Evolutionary conservation across 139 green algal species (phyloP), one percentile per base, ranked within the genome.

Genomic region (Desmodesmus armatus): DNA sequence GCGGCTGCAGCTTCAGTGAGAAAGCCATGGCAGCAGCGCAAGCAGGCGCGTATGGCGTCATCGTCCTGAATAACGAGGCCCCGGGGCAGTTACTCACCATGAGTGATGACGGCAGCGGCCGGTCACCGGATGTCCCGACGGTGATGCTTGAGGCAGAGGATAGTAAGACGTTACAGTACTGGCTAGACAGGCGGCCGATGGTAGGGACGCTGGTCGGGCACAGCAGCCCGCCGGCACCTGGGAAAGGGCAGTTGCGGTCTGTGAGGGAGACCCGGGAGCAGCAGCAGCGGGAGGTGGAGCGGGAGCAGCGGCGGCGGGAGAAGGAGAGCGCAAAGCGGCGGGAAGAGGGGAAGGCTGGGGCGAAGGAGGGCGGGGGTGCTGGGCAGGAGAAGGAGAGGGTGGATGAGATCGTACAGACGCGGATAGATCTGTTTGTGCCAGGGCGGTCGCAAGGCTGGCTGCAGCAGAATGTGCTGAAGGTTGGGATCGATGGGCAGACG

Each of bases 1-100:
- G 93, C 53, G 15, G 75, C 31, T 96, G 93, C 91, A 86, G 79
- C 40, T 96, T 96, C 75, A 23, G 93, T 2, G 55, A 89, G 6
- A 96, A 96, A 74, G 89, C 49, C 25, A 65, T 90, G 69, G 9
- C 49, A 31, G 49, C 75, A 35, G 43, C 89, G 41, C 35, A 19
- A 5, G 89, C 81, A 29, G 92, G 91, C 0, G 91, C 89, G 3
- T 62, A 87, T 3, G 87, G 74, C 0, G 71, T 88, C 39, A 33
- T 95, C 6, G 89, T 94, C 60, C n/a, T 93, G 13, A 95, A 92
- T 72, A 37, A 55, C n/a, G 5, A 66, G 63, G 63, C 40, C 6
- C 55, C 47, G 5, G 58, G 73, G 15, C 82, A 85, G 53, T 60
- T 89, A 35, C 5, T 91, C 11, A 40, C 39, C 1, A 92, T 92